Conservation (phyloP, 2,329 filamentous ascomycete species). For the Cytospora paraplurivora region DNA sequence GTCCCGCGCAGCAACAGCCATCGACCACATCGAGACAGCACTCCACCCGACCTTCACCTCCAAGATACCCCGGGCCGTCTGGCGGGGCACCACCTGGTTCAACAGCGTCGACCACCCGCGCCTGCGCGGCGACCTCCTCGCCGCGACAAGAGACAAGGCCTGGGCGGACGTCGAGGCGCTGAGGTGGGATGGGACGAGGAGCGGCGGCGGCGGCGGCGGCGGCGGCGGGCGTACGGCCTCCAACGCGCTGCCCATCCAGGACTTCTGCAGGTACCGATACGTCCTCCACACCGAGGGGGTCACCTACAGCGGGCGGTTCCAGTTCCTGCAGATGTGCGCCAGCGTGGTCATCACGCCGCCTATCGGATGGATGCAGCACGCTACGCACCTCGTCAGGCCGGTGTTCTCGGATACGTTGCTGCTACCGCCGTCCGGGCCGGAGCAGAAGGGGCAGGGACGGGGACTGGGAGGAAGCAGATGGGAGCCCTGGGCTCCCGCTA, state of each 20-base stretch:
- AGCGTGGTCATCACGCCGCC: constrained; percentile 52
- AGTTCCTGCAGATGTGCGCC: constrained; percentile 53
- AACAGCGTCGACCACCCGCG: constrained; percentile 47
- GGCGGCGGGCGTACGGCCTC: constrained; percentile 38
- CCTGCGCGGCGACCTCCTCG: constrained; percentile 45
- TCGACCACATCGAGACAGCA: constrained; percentile 41
- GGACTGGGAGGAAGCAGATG: constrained; percentile 11
- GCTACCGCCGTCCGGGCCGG: background rate
- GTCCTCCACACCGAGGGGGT: constrained; percentile 56
- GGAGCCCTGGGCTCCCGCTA: constrained; percentile 30
- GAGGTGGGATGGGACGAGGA: constrained; percentile 35
- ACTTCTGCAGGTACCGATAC: constrained; percentile 55
- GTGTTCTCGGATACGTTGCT: constrained; percentile 43
- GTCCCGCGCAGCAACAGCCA: constrained; percentile 41
- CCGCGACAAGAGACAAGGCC: constrained; percentile 37
- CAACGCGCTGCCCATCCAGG: constrained; percentile 51
- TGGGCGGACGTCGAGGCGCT: constrained; percentile 55
- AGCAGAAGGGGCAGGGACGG: background rate
- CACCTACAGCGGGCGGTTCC: constrained; percentile 55
- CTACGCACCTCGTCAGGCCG: constrained; percentile 50
- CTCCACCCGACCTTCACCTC: constrained; percentile 30
- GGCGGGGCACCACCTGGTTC: constrained; percentile 56
- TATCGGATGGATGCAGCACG: constrained; percentile 52
- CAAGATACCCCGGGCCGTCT: constrained; percentile 49
- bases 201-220: constrained; percentile 33